These are phyloP conservation scores for Pharnaceum exiguum DNA, from an alignment of 148 eudicot genomes.

Conservation along the genomic window DNA sequence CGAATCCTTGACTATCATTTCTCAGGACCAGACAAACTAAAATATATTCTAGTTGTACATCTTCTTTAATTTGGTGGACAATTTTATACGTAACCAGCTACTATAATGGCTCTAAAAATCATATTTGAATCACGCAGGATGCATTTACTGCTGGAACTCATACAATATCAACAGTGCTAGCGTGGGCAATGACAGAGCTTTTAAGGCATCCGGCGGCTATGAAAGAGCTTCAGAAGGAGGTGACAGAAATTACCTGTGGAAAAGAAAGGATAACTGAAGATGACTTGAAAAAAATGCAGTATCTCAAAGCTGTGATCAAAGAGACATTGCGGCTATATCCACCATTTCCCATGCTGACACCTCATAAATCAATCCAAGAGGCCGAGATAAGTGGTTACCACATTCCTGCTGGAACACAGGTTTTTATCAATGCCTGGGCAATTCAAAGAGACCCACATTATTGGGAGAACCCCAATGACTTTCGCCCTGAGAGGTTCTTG, in stretches of 20 bases:
- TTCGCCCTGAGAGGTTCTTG: conserved; percentile 18
- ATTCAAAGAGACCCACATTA: conserved; percentile 21
- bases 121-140: conserved; percentile 8
- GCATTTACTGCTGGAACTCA: conserved; percentile 23
- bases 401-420: conserved; percentile 12
- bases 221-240: conserved; percentile 18
- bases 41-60: no score
- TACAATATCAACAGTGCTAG: conserved; percentile 20
- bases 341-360: conserved; percentile 16
- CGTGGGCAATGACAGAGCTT: conserved; percentile 31
- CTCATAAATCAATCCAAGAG: conserved; percentile 4
- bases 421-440: conserved; percentile 21
- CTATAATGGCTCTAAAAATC: no score
- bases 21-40: no score
- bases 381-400: conserved; percentile 10
- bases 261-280: conserved; percentile 5
- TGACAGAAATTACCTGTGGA: conserved; percentile 11
- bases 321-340: conserved; percentile 26
- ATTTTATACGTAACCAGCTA: no score
- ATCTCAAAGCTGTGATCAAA: conserved; percentile 23
- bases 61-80: no score
- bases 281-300: conserved; percentile 20
- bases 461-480: conserved; percentile 19
- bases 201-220: conserved; percentile 10
- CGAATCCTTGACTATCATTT: no score